A percentile compares a stretch with the other conserved stretches of the same genome.
Evolutionary conservation across 2,329 filamentous ascomycete species (phyloP).

Genomic region (Hypoxylon sp.): DNA sequence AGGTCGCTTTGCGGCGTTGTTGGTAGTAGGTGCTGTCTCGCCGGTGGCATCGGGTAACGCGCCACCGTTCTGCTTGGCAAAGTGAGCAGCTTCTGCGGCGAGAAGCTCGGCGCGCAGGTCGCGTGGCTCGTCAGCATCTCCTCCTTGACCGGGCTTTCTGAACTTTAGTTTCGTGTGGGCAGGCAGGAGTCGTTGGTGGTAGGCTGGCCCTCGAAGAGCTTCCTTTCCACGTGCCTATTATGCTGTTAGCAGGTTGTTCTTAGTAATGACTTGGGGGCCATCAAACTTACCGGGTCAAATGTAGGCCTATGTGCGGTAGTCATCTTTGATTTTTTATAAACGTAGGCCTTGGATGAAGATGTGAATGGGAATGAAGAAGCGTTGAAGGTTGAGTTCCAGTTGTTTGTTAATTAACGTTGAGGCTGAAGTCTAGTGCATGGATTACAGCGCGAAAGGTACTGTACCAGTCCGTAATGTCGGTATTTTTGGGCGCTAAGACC

Average conservation of each 20-base stretch:
- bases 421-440: slow-evolving; percentile 13
- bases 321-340: slow-evolving; percentile 61
- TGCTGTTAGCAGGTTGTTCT: slow-evolving; percentile 48
- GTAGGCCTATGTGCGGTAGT: slow-evolving; percentile 86
- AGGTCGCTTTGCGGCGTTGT: slow-evolving; percentile 73
- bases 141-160: slow-evolving; percentile 89
- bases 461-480: slow-evolving; percentile 25
- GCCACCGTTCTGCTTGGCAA: slow-evolving; percentile 83
- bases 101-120: slow-evolving; percentile 93
- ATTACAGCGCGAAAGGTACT: neutral
- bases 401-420: slow-evolving; percentile 1
- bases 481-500: slow-evolving; percentile 31
- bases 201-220: slow-evolving; percentile 90
- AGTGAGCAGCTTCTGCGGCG: slow-evolving; percentile 88
- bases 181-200: slow-evolving; percentile 95
- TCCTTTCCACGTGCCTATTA: slow-evolving; percentile 90
- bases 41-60: slow-evolving; percentile 60
- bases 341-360: slow-evolving; percentile 19
- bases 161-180: slow-evolving; percentile 95
- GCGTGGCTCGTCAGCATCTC: slow-evolving; percentile 78
- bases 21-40: slow-evolving; percentile 57
- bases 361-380: slow-evolving; percentile 25
- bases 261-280: neutral
- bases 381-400: slow-evolving; percentile 12
- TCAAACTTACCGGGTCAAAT: slow-evolving; percentile 84